Evolutionary conservation across 495 filamentous ascomycete genomes (phyloP).

Genomic region (Zalerion maritima): DNA sequence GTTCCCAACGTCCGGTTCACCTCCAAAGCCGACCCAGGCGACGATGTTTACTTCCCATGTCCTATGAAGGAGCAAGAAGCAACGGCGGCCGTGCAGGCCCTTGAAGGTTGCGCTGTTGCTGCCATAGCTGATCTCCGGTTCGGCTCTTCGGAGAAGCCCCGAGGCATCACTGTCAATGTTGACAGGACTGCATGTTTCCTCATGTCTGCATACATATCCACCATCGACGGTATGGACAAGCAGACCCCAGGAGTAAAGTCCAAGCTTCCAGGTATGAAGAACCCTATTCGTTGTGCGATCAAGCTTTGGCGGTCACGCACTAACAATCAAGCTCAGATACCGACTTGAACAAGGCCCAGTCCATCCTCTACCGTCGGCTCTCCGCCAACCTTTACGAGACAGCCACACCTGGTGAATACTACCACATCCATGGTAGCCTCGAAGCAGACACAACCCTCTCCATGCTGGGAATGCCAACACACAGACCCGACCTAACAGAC

Average conservation of each 20-base stretch:
- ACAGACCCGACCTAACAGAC: slow-evolving; percentile 46
- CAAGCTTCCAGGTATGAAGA: slow-evolving; percentile 43
- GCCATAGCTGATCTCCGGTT: slow-evolving; percentile 46
- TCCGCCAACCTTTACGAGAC: slow-evolving; percentile 66
- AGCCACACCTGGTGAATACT: slow-evolving; percentile 47
- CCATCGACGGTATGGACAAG: slow-evolving; percentile 55
- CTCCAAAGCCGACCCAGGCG: slow-evolving; percentile 12
- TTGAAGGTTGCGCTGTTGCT: slow-evolving; percentile 53
- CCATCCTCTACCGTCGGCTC: slow-evolving; percentile 55
- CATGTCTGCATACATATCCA: slow-evolving; percentile 59
- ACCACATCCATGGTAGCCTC: slow-evolving; percentile 67
- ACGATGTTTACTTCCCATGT: slow-evolving; percentile 36
- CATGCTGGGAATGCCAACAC: slow-evolving; percentile 56
- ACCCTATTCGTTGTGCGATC: too few species aligned
- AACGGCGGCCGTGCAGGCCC: slow-evolving; percentile 49
- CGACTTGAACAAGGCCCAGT: slow-evolving; percentile 55
- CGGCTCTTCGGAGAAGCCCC: slow-evolving; percentile 17
- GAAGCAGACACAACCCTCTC: slow-evolving; percentile 52
- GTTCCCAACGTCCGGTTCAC: slow-evolving; percentile 15
- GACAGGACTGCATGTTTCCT: slow-evolving; percentile 52
- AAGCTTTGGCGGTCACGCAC: too few species aligned
- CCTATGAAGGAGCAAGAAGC: slow-evolving; percentile 61
- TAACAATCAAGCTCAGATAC: too few species aligned
- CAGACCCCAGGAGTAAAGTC: slow-evolving; percentile 42
- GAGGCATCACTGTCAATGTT: slow-evolving; percentile 42